Percentiles rank a stretch among this genome's conserved stretches.
phyloP scores from a whole-genome alignment of 768 basidiomycete species.

The Leccinum rimulosum region DNA sequence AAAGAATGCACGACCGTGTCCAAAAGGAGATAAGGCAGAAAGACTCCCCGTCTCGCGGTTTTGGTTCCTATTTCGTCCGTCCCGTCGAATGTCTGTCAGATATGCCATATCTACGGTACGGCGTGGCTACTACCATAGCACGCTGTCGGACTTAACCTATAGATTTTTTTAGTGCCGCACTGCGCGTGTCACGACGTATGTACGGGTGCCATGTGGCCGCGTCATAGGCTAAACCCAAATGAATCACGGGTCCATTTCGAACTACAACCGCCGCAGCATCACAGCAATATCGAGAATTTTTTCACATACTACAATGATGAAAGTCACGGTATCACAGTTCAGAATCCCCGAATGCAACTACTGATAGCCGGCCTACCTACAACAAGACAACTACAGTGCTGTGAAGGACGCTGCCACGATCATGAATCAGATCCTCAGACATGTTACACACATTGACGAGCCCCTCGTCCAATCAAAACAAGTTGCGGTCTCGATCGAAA shows the following conservation, averaged over 20 bases:
- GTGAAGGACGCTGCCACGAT: background rate
- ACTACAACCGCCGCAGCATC: no score
- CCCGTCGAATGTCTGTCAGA: background rate
- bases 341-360: background rate
- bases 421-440: no score
- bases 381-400: background rate
- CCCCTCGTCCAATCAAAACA: background rate
- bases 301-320: background rate
- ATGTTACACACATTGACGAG: background rate
- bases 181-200: no score
- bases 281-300: background rate
- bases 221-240: background rate
- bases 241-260: no score
- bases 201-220: background rate
- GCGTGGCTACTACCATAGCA: background rate
- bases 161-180: background rate
- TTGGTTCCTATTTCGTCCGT: background rate
- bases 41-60: background rate
- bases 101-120: background rate
- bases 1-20: background rate
- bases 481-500: background rate
- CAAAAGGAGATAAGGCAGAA: background rate
- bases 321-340: background rate
- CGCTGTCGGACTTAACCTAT: background rate
- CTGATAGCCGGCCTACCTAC: background rate